Evolutionary conservation across 495 filamentous ascomycete species (phyloP), one percentile per base, ranked within the genome.

Genomic region (Daldinia decipiens): DNA sequence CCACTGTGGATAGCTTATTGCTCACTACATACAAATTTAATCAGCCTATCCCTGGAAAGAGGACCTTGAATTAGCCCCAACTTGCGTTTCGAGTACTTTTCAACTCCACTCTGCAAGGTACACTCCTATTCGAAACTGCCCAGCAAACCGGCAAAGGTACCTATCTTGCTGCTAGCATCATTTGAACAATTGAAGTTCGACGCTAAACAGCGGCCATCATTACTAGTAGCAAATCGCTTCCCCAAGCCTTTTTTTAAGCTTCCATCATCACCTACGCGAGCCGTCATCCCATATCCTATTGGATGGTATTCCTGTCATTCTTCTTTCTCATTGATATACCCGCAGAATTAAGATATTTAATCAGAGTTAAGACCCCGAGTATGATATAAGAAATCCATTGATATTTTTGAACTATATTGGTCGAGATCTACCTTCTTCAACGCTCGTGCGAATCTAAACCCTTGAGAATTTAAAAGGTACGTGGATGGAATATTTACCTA

Each of bases 91-190:
- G 54, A 64, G 60, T 57, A 72, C 64, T 68, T 68, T 24, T 32
- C 13, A 51, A 64, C 65, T 60, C 70, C 70, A 68, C 70, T 67
- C 65, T 72, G 65, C 65, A 68, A 72, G 65, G 70, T 68, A 72
- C 70, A 72, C 65, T 62, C 54, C 31, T 62, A 58, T 54, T 68
- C 54, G 60, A 62, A 68, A 68, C 56, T 60, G 24, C 50, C 40
- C 40, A 27, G 43, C 9, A 31, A 67, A 54, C 51, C 59, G 68
- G 38, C 50, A 56, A 50, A 64, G n/a, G 52, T 50, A 47, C 29
- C 17, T 55, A 53, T 55, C 7, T n/a, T 21, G n/a, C 27, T 55
- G 3, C 31, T 55, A 55, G 50, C 19, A 51, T 51, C 12, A 51
- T 51, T 26, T 17, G 15, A 17, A 40, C 39, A 40, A 40, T 40